A percentile compares a stretch with the other conserved stretches of the same genome.
Evolutionary conservation across 2,329 filamentous ascomycete species (phyloP).

Genomic region (Thelonectria rubi): DNA sequence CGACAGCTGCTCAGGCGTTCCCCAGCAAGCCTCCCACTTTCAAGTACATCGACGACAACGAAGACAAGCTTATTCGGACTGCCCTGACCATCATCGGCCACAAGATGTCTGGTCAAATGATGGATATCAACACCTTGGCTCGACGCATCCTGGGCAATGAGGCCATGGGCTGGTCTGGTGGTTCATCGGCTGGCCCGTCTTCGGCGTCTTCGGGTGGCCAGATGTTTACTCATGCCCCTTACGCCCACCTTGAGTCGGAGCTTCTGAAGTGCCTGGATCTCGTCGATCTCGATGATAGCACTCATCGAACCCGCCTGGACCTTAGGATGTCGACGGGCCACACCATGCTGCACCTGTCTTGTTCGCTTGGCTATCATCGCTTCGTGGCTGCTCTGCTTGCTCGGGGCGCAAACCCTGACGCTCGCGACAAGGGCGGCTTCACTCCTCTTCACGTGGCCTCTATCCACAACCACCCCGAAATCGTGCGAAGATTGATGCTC

Average conservation of each 20-base stretch:
- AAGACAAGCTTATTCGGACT: conserved; percentile 73
- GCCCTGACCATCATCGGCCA: conserved; percentile 71
- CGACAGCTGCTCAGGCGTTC: conserved; percentile 49
- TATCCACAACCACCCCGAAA: conserved; percentile 77
- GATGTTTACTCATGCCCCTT: conserved; percentile 54
- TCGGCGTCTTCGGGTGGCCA: conserved; percentile 56
- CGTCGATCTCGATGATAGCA: conserved; percentile 79
- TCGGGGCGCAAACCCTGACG: conserved; percentile 79
- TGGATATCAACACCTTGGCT: conserved; percentile 70
- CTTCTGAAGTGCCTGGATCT: conserved; percentile 80
- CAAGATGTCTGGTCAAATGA: conserved; percentile 70
- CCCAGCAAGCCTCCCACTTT: conserved; percentile 63
- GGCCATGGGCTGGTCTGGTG: conserved; percentile 58
- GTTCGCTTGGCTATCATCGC: conserved; percentile 76
- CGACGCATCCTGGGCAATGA: conserved; percentile 65
- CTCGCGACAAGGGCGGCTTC: conserved; percentile 80
- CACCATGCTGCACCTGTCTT: conserved; percentile 83
- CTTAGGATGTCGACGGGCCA: conserved; percentile 73
- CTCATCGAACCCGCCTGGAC: conserved; percentile 73
- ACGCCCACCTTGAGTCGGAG: conserved; percentile 69
- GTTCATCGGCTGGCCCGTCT: conserved; percentile 51
- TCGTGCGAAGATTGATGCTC: conserved; percentile 78
- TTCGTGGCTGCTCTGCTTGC: conserved; percentile 81
- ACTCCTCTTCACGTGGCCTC: conserved; percentile 85
- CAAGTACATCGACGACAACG: conserved; percentile 77